Evolutionary conservation across 768 basidiomycete genomes (phyloP).

Genomic region (Scleroderma bovista): DNA sequence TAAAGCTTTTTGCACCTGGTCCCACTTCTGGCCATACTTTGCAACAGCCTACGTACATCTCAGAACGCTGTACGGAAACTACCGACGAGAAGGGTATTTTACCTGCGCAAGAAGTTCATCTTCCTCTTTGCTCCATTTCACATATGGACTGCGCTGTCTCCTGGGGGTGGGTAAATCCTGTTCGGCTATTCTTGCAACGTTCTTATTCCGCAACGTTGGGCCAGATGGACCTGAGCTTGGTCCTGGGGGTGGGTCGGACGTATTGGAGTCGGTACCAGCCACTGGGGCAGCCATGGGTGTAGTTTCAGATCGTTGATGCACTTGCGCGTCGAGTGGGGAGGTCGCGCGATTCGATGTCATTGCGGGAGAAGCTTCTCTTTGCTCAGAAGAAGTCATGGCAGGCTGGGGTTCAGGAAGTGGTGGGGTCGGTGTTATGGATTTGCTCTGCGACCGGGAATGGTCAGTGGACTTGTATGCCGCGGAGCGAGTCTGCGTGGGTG

Average conservation of each 20-base stretch:
- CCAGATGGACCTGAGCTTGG: not conserved
- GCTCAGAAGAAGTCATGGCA: not conserved
- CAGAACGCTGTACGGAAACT: constrained; percentile 1
- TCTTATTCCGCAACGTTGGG: constrained; percentile 14
- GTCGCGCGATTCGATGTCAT: constrained; percentile 7
- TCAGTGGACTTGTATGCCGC: not conserved
- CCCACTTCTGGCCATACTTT: constrained; percentile 36
- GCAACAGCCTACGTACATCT: constrained; percentile 30
- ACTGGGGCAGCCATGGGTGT: not conserved
- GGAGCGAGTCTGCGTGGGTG: constrained; percentile 13
- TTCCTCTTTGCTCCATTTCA: constrained; percentile 40
- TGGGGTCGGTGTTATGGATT: not conserved
- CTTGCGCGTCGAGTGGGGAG: not conserved
- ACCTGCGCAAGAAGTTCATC: constrained; percentile 37
- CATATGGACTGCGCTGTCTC: constrained; percentile 35
- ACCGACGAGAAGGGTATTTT: not conserved
- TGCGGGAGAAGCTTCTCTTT: not conserved
- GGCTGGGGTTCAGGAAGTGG: not conserved
- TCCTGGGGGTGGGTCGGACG: not conserved
- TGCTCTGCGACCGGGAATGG: constrained; percentile 3
- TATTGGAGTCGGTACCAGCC: constrained; percentile 2
- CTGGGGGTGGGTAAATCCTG: constrained; percentile 28
- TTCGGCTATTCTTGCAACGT: constrained; percentile 22
- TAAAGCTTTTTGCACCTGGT: constrained; percentile 36
- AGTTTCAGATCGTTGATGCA: constrained; percentile 5